Percentiles rank a stretch among this genome's conserved stretches.
These are phyloP conservation scores for Trichothecium roseum DNA, from an alignment of 2,329 filamentous ascomycete species.

Conservation along the genomic window DNA sequence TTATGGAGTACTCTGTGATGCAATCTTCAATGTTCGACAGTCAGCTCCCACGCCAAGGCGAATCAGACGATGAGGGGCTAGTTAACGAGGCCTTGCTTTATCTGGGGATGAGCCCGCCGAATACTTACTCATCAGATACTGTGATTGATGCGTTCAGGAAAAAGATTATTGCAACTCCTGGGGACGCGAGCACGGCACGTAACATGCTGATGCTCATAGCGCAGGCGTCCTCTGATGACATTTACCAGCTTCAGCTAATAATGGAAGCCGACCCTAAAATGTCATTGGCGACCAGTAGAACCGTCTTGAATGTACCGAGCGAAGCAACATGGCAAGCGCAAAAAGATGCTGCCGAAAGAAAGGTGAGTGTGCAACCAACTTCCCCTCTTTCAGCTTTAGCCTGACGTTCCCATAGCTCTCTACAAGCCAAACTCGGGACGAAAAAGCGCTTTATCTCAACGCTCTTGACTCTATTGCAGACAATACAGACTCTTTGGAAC, in stretches of 20 bases:
- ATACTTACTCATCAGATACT: conserved; percentile 22
- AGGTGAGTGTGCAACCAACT: background rate
- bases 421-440: conserved; percentile 15
- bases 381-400: too few relatives aligned
- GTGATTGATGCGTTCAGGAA: conserved; percentile 23
- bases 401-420: conserved; percentile 12
- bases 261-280: conserved; percentile 24
- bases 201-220: conserved; percentile 24
- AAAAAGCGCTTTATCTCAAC: conserved; percentile 19
- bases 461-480: conserved; percentile 24
- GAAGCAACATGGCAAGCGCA: background rate
- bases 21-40: conserved; percentile 29
- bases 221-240: conserved; percentile 20
- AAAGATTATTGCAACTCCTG: conserved; percentile 20
- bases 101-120: conserved; percentile 22
- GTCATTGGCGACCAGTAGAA: conserved; percentile 21
- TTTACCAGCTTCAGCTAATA: conserved; percentile 20
- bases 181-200: conserved; percentile 17
- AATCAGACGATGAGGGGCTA: conserved; percentile 18
- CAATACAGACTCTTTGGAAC: conserved; percentile 15
- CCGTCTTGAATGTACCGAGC: conserved; percentile 16
- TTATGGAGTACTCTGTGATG: conserved; percentile 25
- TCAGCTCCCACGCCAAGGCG: conserved; percentile 16
- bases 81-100: conserved; percentile 21
- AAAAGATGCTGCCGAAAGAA: conserved; percentile 1